phyloP scores from a whole-genome alignment of 2,329 filamentous ascomycete genomes.

The Ceratocystis variospora region DNA sequence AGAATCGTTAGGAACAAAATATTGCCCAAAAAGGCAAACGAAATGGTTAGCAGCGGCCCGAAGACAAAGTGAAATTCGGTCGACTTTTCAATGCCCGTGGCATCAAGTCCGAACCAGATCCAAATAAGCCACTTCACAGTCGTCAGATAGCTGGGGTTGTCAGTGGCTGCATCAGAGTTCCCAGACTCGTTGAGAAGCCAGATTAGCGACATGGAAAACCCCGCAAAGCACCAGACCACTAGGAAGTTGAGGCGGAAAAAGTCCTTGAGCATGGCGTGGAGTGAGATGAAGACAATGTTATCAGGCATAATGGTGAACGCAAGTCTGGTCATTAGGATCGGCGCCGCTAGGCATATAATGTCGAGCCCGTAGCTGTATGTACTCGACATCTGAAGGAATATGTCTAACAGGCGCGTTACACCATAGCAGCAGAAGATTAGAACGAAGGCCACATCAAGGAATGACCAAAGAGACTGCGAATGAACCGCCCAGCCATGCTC shows the following conservation, averaged over 20 bases:
- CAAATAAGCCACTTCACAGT: slow-evolving; percentile 66
- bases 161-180: slow-evolving; percentile 21
- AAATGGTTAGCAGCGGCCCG: slow-evolving; percentile 55
- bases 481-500: slow-evolving; percentile 56
- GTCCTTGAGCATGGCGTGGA: slow-evolving; percentile 61
- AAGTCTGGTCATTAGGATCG: slow-evolving; percentile 54
- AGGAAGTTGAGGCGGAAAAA: slow-evolving; percentile 54
- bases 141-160: slow-evolving; percentile 33
- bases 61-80: slow-evolving; percentile 51
- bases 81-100: slow-evolving; percentile 37
- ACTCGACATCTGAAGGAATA: slow-evolving; percentile 31
- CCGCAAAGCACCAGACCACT: slow-evolving; percentile 54
- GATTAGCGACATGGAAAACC: slow-evolving; percentile 54
- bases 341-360: slow-evolving; percentile 51
- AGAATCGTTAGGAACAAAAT: slow-evolving; percentile 62
- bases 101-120: slow-evolving; percentile 68
- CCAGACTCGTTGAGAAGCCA: slow-evolving; percentile 39
- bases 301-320: slow-evolving; percentile 63
- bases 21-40: slow-evolving; percentile 61
- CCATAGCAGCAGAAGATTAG: slow-evolving; percentile 50
- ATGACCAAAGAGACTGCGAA: slow-evolving; percentile 62
- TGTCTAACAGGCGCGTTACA: slow-evolving; percentile 43
- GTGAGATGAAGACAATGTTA: slow-evolving; percentile 60
- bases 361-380: slow-evolving; percentile 44
- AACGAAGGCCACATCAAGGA: slow-evolving; percentile 56